phyloP scores from a whole-genome alignment of 75 land plant genomes.

The Larix kaempferi region DNA sequence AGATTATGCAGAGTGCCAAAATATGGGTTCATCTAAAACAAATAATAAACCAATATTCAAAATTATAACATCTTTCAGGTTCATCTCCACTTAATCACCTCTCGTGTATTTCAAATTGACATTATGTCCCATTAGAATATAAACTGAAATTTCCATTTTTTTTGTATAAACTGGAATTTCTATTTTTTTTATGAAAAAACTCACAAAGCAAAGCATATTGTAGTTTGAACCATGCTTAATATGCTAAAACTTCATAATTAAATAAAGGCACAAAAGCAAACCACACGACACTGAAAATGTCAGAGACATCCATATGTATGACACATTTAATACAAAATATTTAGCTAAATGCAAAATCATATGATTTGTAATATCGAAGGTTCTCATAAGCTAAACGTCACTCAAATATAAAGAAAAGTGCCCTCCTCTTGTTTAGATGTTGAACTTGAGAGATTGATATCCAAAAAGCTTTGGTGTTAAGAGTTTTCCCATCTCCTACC shows the following conservation, averaged over 20 bases:
- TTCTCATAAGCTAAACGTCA: constrained; percentile 76
- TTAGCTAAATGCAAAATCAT: constrained; percentile 77
- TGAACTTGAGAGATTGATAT: constrained; percentile 46
- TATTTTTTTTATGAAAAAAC: too few species aligned
- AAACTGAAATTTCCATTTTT: too few species aligned
- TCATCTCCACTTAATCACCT: constrained; percentile 71
- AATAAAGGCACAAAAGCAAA: not conserved
- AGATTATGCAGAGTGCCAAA: too few species aligned
- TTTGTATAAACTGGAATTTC: too few species aligned
- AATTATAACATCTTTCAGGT: constrained; percentile 69
- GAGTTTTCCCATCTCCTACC: constrained; percentile 64
- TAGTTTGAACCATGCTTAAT: too few species aligned
- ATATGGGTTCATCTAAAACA: too few species aligned
- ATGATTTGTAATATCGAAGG: constrained; percentile 85
- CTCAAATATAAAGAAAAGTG: constrained; percentile 65
- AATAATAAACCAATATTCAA: too few species aligned
- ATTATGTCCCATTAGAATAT: constrained; percentile 44
- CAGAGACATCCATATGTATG: constrained; percentile 34
- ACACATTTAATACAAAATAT: constrained; percentile 72
- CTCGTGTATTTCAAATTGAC: constrained; percentile 61
- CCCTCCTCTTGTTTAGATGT: constrained; percentile 53
- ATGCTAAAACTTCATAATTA: too few species aligned
- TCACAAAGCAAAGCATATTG: not conserved
- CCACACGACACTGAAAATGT: not conserved
- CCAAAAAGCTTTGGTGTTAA: constrained; percentile 65